Percentiles rank a stretch among this genome's conserved stretches.
phyloP scores from a whole-genome alignment of 495 filamentous ascomycete species.

The Baudoinia panamericana region DNA sequence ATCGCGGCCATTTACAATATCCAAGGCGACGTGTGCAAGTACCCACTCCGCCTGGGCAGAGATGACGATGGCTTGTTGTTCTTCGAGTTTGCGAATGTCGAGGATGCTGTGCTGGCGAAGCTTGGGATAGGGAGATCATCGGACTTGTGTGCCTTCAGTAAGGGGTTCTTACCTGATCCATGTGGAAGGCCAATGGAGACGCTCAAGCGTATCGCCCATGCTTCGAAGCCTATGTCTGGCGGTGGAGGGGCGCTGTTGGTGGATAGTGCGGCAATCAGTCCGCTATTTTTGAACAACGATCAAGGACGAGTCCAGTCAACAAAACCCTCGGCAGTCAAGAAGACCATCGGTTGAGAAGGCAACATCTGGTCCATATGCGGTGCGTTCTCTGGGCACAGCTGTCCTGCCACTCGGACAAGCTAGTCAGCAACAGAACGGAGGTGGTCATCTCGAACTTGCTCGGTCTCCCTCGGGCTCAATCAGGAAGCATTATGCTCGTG shows the following conservation, averaged over 20 bases:
- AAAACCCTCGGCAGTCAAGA: too few relatives aligned
- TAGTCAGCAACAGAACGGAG: too few relatives aligned
- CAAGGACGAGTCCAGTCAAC: too few relatives aligned
- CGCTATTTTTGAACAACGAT: too few relatives aligned
- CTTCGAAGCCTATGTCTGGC: too few relatives aligned
- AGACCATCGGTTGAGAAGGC: too few relatives aligned
- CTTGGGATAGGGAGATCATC: not conserved
- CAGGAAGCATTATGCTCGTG: not conserved
- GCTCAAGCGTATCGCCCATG: too few relatives aligned
- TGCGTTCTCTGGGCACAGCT: too few relatives aligned
- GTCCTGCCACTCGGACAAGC: too few relatives aligned
- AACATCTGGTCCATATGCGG: too few relatives aligned
- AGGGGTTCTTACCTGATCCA: slow-evolving; percentile 11
- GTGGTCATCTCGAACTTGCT: not conserved
- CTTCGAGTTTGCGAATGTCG: slow-evolving; percentile 13
- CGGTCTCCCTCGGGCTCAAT: not conserved
- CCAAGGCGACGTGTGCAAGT: not conserved
- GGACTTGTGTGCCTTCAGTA: slow-evolving; percentile 1
- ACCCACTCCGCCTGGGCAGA: slow-evolving; percentile 1
- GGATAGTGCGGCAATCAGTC: too few relatives aligned
- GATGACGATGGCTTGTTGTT: slow-evolving; percentile 9
- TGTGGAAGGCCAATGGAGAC: slow-evolving; percentile 3
- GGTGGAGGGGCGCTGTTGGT: too few relatives aligned
- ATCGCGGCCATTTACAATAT: not conserved
- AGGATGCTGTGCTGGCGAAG: slow-evolving; percentile 4